phyloP scores from a whole-genome alignment of 768 basidiomycete species.

The Rhodosporidiobolus odoratus region DNA sequence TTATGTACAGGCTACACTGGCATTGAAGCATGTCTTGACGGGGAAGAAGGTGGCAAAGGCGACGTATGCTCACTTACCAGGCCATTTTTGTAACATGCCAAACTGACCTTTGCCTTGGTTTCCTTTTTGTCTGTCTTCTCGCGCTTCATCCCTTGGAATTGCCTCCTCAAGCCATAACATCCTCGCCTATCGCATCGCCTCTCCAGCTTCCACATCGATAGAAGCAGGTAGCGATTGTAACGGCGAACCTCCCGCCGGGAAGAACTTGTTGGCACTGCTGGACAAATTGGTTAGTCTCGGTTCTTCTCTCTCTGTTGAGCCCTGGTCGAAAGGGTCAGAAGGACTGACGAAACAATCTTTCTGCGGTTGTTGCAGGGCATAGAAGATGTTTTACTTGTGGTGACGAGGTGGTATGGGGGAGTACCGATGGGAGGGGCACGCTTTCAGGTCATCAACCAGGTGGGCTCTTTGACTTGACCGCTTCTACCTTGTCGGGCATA shows the following conservation, averaged over 20 bases:
- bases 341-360: background rate
- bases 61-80: too few relatives aligned
- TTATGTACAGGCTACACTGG: background rate
- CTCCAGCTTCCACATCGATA: too few relatives aligned
- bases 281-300: background rate
- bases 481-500: fast-evolving
- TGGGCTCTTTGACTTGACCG: background rate
- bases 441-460: conserved; percentile 7
- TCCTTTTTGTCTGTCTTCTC: background rate
- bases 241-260: conserved; percentile 10
- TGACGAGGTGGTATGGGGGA: conserved; percentile 16
- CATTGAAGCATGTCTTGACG: conserved; percentile 6
- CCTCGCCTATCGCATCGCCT: conserved; percentile 7
- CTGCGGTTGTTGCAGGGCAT: background rate
- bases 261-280: conserved; percentile 14
- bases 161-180: conserved; percentile 4
- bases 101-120: too few relatives aligned
- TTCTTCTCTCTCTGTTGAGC: too few relatives aligned
- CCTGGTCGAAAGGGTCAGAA: background rate
- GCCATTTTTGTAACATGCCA: too few relatives aligned
- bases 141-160: background rate
- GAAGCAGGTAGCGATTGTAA: background rate
- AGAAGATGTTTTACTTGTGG: background rate
- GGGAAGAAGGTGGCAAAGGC: background rate
- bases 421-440: background rate